A percentile compares a stretch with the other conserved stretches of the same genome.
These are phyloP conservation scores for Echinochloa phyllopogon DNA, from an alignment of 176 grass and related monocot genomes.

Conservation along the genomic window DNA sequence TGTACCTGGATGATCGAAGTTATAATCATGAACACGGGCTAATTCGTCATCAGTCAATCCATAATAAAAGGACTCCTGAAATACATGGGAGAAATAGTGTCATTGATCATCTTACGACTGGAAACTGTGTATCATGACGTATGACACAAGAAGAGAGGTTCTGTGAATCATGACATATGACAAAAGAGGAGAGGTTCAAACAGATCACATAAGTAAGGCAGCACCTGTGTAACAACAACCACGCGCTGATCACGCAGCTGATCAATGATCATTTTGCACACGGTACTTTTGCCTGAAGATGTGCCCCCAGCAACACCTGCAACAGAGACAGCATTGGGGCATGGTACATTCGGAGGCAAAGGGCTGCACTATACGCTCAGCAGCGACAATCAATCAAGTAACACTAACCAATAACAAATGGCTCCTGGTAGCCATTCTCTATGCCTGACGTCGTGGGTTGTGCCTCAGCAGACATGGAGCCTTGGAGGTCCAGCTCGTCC, in stretches of 20 bases:
- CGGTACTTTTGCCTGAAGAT: conserved; percentile 83
- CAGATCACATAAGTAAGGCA: background rate
- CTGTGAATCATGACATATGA: background rate
- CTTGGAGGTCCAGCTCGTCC: conserved; percentile 48
- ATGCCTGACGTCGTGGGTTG: conserved; percentile 57
- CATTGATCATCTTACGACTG: conserved; percentile 6
- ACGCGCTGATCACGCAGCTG: conserved; percentile 89
- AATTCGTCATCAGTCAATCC: conserved; percentile 74
- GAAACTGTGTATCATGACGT: background rate
- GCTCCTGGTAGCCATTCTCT: conserved; percentile 81
- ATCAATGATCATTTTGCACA: conserved; percentile 97
- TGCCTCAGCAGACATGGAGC: conserved; percentile 48
- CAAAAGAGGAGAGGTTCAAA: background rate
- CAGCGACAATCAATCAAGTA: background rate
- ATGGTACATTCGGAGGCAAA: background rate
- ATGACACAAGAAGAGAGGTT: background rate
- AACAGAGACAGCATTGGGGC: conserved; percentile 12
- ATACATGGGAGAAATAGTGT: conserved; percentile 38
- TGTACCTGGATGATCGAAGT: conserved; percentile 86
- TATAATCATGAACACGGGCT: conserved; percentile 77
- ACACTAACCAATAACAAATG: conserved; percentile 93
- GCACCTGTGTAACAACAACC: conserved; percentile 85
- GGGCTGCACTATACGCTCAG: background rate
- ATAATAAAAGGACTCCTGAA: conserved; percentile 91
- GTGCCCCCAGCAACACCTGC: conserved; percentile 86